These are phyloP conservation scores for Penstemon davidsonii DNA, from an alignment of 257 asterid genomes.

Conservation along the genomic window DNA sequence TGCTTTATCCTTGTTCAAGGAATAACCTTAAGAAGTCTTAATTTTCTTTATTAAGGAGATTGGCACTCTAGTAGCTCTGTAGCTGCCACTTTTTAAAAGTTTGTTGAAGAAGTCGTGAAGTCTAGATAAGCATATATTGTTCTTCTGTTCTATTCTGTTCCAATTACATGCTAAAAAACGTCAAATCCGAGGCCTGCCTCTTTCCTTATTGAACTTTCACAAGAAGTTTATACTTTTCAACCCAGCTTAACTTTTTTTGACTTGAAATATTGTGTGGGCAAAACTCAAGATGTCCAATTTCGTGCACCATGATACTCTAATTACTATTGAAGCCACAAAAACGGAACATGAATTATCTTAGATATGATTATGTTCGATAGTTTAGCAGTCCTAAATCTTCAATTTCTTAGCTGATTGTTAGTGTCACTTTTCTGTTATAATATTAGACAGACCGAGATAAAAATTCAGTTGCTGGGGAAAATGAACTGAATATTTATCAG, in stretches of 20 bases:
- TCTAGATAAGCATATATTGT: neutral
- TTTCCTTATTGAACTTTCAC: neutral
- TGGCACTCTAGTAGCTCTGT: neutral
- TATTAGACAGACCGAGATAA: neutral
- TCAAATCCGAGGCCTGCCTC: neutral
- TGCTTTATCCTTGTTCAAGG: conserved; percentile 15
- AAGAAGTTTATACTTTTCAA: neutral
- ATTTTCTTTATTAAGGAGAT: too few relatives aligned
- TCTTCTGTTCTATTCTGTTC: neutral
- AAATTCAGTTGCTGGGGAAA: neutral
- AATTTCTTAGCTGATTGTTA: conserved; percentile 14
- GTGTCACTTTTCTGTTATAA: neutral
- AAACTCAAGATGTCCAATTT: neutral
- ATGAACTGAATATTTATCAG: neutral
- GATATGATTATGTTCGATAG: neutral
- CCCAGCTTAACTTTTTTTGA: neutral
- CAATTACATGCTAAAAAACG: neutral
- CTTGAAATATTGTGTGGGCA: neutral
- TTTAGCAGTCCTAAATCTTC: neutral
- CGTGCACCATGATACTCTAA: neutral
- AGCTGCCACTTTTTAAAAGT: conserved; percentile 11
- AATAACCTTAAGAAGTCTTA: neutral
- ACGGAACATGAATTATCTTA: neutral
- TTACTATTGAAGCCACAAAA: neutral
- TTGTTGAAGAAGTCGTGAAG: neutral